Evolutionary conservation across 2,329 filamentous ascomycete species (phyloP), one percentile per base, ranked within the genome.

Genomic region (Apiospora pterosperma): DNA sequence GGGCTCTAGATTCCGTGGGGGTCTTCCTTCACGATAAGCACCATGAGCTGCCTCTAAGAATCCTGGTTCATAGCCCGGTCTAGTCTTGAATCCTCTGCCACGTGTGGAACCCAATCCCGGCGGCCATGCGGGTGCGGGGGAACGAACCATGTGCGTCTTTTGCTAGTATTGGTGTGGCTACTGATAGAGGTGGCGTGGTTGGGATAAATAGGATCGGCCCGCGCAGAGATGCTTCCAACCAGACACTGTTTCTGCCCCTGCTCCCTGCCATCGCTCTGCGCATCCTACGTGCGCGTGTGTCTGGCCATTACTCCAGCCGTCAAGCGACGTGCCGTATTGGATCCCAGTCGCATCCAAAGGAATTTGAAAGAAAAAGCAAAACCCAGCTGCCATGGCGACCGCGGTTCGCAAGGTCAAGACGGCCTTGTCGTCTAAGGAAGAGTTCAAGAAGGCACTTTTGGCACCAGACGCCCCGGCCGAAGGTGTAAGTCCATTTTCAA

Each of bases 371-470:
- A 19, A 6, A 16, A 52, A 23, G 11, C 7, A 52, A 19, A n/a
- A 16, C 2, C 34, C n/a, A n/a, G 10, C 3, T 10, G 19, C 21
- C 16, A 65, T 65, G 60, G 44, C 38, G 31, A 59, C 48, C 8
- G 34, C 63, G 12, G 25, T 58, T 1, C 41, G 34, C 5, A 67
- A 41, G 39, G 21, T 66, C 2, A 65, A 59, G 36, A 62, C 41
- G 55, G 64, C 65, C 16, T 58, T 65, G n/a, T 67, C 68, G 12
- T 69, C 65, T 12, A 62, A 23, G 19, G 59, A 67, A 12, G 65
- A 66, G 10, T 66, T 70, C 34, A 64, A 66, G 44, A 16, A 61
- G 8, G 64, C 65, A 8, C 59, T 70, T 11, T 64, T 63, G 25
- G 66, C 68, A 8, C 60, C 60, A n/a, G 60, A 65, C 21, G 63